Conservation (phyloP, 257 asterid genomes). For the Rubia yunnanensis region DNA sequence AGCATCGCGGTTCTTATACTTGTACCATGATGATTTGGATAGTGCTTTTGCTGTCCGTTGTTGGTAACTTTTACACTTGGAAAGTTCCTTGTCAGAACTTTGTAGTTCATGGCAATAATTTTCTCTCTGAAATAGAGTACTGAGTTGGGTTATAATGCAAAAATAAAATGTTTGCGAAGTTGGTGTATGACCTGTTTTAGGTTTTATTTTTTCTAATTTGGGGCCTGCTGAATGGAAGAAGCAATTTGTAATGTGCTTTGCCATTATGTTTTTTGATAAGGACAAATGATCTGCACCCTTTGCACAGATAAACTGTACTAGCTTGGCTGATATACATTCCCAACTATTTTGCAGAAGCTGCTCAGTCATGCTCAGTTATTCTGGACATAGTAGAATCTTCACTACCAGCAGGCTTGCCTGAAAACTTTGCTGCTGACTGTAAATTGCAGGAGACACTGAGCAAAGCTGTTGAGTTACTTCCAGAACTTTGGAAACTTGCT, state of each 20-base stretch:
- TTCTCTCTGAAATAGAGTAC: not conserved
- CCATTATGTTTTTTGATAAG: not conserved
- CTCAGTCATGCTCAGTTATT: conserved; percentile 84
- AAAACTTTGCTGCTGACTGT: conserved; percentile 67
- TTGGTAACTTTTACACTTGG: not conserved
- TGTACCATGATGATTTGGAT: not conserved
- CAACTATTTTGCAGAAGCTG: conserved; percentile 81
- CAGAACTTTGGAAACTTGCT: conserved; percentile 76
- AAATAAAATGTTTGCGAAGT: not conserved
- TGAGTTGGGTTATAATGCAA: not conserved
- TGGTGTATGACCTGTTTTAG: not conserved
- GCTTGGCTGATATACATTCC: conserved; percentile 22
- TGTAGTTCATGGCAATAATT: not conserved
- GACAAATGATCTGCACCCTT: conserved; percentile 7
- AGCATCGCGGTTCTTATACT: not conserved
- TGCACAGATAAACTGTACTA: not conserved
- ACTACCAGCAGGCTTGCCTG: conserved; percentile 86
- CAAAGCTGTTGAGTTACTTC: conserved; percentile 82
- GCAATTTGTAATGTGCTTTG: not conserved
- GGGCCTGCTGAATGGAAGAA: not conserved
- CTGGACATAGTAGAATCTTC: conserved; percentile 88
- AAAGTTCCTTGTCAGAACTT: not conserved
- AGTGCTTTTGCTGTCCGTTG: not conserved
- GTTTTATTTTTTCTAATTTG: no score
- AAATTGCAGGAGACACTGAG: conserved; percentile 83